Percentiles rank a stretch among this genome's conserved stretches.
Evolutionary conservation across 192 early-diverging fungal genomes (phyloP).

Genomic region (Coemansia sp.): DNA sequence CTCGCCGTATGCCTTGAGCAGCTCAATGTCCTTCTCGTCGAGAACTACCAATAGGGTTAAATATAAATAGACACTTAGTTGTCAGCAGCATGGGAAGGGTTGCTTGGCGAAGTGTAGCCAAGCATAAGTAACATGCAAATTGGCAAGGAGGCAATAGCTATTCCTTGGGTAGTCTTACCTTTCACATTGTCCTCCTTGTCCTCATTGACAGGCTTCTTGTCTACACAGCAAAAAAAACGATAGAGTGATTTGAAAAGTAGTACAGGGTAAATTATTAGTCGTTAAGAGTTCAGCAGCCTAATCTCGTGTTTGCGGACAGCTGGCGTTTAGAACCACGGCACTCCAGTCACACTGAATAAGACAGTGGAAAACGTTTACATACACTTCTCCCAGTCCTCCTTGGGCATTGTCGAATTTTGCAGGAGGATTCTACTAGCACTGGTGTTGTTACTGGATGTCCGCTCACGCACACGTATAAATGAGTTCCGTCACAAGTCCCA

Average conservation of each 20-base stretch:
- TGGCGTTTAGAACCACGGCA: not conserved
- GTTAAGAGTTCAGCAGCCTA: not conserved
- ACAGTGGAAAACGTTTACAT: constrained; percentile 31
- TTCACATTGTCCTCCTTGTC: constrained; percentile 87
- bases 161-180: constrained; percentile 43
- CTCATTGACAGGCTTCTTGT: constrained; percentile 80
- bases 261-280: not conserved
- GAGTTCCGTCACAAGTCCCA: not conserved
- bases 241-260: not conserved
- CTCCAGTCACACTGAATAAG: not conserved
- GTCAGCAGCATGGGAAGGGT: not conserved
- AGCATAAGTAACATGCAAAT: not conserved
- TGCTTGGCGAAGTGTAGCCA: not conserved
- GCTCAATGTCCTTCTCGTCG: constrained; percentile 55
- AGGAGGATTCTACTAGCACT: not conserved
- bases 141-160: not conserved
- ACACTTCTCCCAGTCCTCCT: constrained; percentile 99
- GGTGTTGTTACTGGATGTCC: not conserved
- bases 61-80: not conserved
- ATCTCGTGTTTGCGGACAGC: not conserved
- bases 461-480: not conserved
- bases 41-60: constrained; percentile 27
- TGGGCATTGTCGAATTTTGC: constrained; percentile 62
- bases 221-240: constrained; percentile 44
- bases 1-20: constrained; percentile 82